Conservation (phyloP, 371 early-diverging fungal genomes). For the Mucor indicus region DNA sequence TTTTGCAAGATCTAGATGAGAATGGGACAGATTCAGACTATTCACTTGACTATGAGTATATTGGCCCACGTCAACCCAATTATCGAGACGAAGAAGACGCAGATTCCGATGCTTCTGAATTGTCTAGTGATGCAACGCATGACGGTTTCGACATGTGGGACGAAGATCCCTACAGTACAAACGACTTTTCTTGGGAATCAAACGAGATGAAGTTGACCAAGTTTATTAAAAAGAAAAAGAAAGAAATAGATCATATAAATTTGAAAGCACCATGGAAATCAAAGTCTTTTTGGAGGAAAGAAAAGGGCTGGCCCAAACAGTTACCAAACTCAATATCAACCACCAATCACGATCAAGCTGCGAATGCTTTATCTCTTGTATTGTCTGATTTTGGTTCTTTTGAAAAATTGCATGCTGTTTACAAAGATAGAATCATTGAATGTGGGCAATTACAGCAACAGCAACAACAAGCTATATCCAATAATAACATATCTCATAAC, state of each 20-base stretch:
- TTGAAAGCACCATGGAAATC: conserved; percentile 29
- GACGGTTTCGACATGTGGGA: conserved; percentile 53
- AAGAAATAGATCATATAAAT: conserved; percentile 9
- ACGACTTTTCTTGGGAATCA: conserved; percentile 51
- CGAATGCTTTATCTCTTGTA: conserved; percentile 44
- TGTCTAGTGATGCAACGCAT: conserved; percentile 21
- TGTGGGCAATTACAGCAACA: no score
- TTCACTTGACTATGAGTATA: conserved; percentile 46
- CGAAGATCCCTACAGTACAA: conserved; percentile 47
- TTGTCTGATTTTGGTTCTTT: conserved; percentile 40
- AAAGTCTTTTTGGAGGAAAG: conserved; percentile 36
- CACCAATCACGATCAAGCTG: conserved; percentile 53
- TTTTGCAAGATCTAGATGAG: no score
- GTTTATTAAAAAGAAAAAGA: conserved; percentile 29
- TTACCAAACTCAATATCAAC: conserved; percentile 48
- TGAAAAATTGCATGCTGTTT: conserved; percentile 49
- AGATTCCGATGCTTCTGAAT: conserved; percentile 41
- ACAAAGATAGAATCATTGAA: conserved; percentile 44
- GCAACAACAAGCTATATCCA: no score
- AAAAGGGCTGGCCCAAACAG: conserved; percentile 49
- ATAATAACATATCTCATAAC: background rate
- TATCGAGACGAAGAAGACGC: conserved; percentile 34
- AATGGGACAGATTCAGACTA: conserved; percentile 35
- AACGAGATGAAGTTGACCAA: conserved; percentile 45
- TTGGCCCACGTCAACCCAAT: conserved; percentile 41